Conservation (phyloP, 2,329 filamentous ascomycete genomes). For the Venturia oleaginea region DNA sequence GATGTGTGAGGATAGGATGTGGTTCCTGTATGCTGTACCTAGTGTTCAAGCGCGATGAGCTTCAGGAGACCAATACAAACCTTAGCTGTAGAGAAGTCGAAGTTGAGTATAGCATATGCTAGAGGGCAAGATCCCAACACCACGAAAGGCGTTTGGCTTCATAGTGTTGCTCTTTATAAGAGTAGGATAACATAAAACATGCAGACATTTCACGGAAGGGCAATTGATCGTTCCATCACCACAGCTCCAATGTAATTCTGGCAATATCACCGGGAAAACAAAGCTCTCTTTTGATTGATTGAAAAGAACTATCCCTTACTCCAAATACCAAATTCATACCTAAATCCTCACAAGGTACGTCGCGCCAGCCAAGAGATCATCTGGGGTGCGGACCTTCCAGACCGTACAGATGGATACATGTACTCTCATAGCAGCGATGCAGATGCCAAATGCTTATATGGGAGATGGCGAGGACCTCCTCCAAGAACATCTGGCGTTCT, state of each 20-base stretch:
- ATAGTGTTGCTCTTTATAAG: neutral
- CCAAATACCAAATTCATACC: neutral
- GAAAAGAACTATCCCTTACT: neutral
- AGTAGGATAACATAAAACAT: neutral
- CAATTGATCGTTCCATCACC: neutral
- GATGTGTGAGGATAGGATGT: too few species aligned
- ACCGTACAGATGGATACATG: neutral
- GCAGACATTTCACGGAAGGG: neutral
- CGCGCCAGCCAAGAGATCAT: neutral
- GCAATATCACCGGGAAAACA: neutral
- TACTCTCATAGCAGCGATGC: neutral
- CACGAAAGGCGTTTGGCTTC: neutral
- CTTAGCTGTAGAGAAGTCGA: neutral
- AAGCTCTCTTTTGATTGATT: neutral
- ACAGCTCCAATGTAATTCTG: neutral
- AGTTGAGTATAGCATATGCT: neutral
- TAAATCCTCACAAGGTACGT: neutral
- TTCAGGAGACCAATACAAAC: neutral
- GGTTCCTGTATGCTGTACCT: too few species aligned
- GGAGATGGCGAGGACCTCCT: neutral
- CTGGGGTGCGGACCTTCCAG: neutral
- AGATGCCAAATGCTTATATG: neutral
- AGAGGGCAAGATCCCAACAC: neutral
- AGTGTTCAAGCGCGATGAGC: neutral
- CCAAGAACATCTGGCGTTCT: neutral